Conservation (phyloP, 2,329 filamentous ascomycete species). For the Lasiodiplodia theobromae region DNA sequence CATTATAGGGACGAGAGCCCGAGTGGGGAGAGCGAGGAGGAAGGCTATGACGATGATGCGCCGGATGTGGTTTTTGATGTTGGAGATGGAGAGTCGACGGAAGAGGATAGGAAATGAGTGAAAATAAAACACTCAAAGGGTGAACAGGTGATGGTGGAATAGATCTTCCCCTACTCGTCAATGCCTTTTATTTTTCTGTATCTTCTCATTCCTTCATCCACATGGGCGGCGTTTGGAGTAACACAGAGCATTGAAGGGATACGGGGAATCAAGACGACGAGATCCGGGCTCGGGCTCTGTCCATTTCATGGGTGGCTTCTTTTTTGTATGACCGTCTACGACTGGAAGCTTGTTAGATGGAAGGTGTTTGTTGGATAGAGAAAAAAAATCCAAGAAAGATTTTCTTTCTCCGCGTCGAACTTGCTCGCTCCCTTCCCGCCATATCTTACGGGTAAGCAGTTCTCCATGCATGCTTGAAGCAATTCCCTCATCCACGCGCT, state of each 20-base stretch:
- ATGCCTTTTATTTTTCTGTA: neutral
- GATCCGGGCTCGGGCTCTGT: neutral
- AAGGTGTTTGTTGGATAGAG: conserved; percentile 6
- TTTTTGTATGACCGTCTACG: neutral
- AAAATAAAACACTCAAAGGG: neutral
- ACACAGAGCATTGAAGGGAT: neutral
- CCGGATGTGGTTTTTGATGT: conserved; percentile 54
- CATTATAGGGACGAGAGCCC: conserved; percentile 50
- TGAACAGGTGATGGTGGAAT: neutral
- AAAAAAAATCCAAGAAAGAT: neutral
- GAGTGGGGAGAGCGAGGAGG: conserved; percentile 39
- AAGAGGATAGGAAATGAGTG: conserved; percentile 29
- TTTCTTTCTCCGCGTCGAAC: neutral
- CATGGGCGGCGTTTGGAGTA: neutral
- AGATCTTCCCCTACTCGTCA: neutral
- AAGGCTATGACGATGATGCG: conserved; percentile 48
- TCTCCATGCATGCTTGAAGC: neutral
- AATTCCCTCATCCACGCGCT: neutral
- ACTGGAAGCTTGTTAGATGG: neutral
- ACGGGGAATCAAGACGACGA: neutral
- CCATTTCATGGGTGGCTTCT: neutral
- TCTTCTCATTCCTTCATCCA: neutral
- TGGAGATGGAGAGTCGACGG: conserved; percentile 50
- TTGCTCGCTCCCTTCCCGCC: neutral
- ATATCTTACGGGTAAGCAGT: neutral